Evolutionary conservation across 257 asterid species (phyloP).

Genomic region (Solanum medicagineum): DNA sequence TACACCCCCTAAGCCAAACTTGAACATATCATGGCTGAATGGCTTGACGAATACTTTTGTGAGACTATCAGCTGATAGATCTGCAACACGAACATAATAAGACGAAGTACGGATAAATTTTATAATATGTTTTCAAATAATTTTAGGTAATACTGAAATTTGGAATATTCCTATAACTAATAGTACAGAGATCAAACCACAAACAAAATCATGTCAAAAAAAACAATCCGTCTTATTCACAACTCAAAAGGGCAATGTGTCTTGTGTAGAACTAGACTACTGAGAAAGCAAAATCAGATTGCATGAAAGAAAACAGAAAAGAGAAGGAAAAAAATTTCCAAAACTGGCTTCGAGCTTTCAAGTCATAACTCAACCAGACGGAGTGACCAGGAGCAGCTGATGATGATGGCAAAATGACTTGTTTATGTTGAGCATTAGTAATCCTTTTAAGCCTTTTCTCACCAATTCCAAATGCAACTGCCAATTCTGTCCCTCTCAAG

Average conservation of each 20-base stretch:
- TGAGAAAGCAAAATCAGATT: not conserved
- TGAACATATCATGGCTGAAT: no score
- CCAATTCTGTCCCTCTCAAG: constrained; percentile 54
- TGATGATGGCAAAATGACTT: constrained; percentile 46
- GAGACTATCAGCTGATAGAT: no score
- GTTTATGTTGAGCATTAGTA: constrained; percentile 30
- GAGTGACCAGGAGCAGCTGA: constrained; percentile 17
- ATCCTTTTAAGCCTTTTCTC: constrained; percentile 36
- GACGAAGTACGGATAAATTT: no score
- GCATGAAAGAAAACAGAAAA: not conserved
- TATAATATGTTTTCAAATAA: not conserved
- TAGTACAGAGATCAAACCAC: not conserved
- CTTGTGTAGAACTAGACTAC: not conserved
- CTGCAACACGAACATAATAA: no score
- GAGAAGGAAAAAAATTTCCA: not conserved
- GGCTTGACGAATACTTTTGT: no score
- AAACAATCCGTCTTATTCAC: not conserved
- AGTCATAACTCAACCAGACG: not conserved
- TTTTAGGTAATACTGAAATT: not conserved
- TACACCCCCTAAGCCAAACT: no score
- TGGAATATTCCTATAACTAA: not conserved
- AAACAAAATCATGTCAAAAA: not conserved
- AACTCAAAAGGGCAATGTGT: not conserved
- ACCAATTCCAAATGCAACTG: constrained; percentile 49
- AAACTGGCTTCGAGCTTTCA: not conserved